Conservation (phyloP, 768 basidiomycete species). For the Phanerochaete carnosa region DNA sequence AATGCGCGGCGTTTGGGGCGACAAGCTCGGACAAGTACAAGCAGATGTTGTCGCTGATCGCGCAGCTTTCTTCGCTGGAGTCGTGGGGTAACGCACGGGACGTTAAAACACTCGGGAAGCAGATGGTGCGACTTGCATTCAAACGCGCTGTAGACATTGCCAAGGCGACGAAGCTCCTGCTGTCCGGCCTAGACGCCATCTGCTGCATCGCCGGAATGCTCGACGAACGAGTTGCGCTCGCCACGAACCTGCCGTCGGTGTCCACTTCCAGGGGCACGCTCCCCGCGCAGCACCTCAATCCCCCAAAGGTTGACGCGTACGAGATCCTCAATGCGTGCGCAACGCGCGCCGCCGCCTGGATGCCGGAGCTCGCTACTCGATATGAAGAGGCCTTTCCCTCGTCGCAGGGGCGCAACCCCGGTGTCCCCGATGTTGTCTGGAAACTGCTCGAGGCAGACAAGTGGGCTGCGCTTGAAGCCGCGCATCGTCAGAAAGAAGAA, state of each 20-base stretch:
- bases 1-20: constrained; percentile 34
- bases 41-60: constrained; percentile 38
- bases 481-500: constrained; percentile 20
- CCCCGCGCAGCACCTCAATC: background rate
- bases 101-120: constrained; percentile 48
- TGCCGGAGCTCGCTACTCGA: background rate
- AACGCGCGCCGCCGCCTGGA: background rate
- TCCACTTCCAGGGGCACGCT: background rate
- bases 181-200: constrained; percentile 29
- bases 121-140: constrained; percentile 42
- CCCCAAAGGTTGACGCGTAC: background rate
- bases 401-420: constrained; percentile 37
- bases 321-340: background rate
- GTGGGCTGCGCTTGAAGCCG: constrained; percentile 28
- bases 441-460: constrained; percentile 41
- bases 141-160: background rate
- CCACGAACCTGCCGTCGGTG: background rate
- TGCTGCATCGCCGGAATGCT: constrained; percentile 21
- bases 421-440: constrained; percentile 53
- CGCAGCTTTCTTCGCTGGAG: constrained; percentile 39
- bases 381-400: background rate
- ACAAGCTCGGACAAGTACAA: constrained; percentile 25
- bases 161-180: constrained; percentile 6
- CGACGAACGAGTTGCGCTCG: constrained; percentile 4
- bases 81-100: constrained; percentile 75